Base-by-base conservation (phyloP, 1,139 yeast genomes). In the Geotrichum citri-aurantii region DNA sequence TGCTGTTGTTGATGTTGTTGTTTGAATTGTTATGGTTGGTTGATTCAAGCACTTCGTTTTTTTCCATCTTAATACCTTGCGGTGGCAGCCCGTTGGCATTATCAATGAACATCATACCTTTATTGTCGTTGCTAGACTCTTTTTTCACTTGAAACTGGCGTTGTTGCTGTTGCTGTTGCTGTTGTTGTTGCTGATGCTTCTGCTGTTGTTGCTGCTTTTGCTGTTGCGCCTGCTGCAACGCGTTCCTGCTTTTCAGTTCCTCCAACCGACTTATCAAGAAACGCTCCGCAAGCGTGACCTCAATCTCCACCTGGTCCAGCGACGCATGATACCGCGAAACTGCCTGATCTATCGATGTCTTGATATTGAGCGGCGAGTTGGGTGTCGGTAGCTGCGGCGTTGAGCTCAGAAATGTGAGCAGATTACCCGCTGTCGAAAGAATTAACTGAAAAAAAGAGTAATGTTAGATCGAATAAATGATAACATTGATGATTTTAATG, bases 301-400 rank as follows among this genome's bases (percentile, higher is more conserved):
- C 59, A 53, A 57, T 53, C 27, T 57, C 59, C 4, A 57, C 53
- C 33, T 44, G 52, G 33, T 57, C 59, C 21, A 57, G 54, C 6
- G 59, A 21, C 27, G 55, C 49, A 19, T 52, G 52, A 42, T 47
- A 49, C 50, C 59, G 46, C 10, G 49, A 11, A 33, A 57, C 52
- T 24, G 54, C 44, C 50, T 53, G 59, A 50, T 57, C 59, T 8
- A 57, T 53, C 11, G 52, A 17, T 6, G 51, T 57, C 44, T 57
- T 57, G 31, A 57, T 49, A 12, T 52, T 54, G 10, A 53, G 29
- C 31, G 59, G 59, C 19, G 56, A 52, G 51, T 57, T 57, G 10
- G 59, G 59, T 23, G 50, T 33, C 12, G 55, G 52, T 7, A 57
- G 49, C 49, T 57, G 59, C 23, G 52, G 49, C 12, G 56, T 52